Conservation (phyloP, 2,329 filamentous ascomycete species). For the Scedosporium minutisporum region DNA sequence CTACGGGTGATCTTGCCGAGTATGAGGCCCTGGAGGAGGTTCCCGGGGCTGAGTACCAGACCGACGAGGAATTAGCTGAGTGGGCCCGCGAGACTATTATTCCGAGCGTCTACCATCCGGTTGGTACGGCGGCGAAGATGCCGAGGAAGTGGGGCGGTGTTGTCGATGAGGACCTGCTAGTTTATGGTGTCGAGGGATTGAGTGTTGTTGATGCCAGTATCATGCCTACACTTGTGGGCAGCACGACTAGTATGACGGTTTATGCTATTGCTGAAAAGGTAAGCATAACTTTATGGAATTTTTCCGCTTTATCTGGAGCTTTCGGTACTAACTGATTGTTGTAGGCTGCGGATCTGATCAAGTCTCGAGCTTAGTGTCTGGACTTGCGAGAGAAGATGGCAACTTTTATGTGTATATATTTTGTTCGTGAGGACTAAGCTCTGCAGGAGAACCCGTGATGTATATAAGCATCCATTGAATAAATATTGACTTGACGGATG, state of each 20-base stretch:
- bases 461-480: too few species aligned
- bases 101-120: conserved; percentile 12
- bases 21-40: conserved; percentile 13
- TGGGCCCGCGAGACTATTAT: conserved; percentile 13
- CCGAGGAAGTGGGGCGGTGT: conserved; percentile 18
- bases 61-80: conserved; percentile 12
- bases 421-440: neutral
- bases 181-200: conserved; percentile 27
- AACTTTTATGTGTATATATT: neutral
- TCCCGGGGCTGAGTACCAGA: conserved; percentile 12
- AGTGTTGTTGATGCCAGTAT: conserved; percentile 36
- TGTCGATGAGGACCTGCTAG: conserved; percentile 17
- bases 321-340: neutral
- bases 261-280: conserved; percentile 26
- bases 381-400: neutral
- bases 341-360: conserved; percentile 1
- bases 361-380: neutral
- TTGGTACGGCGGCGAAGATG: conserved; percentile 19
- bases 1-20: conserved; percentile 11
- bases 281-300: neutral
- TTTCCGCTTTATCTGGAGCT: neutral
- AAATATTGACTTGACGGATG: too few species aligned
- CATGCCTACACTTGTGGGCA: conserved; percentile 31
- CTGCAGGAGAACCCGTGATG: too few species aligned
- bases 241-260: conserved; percentile 21